Percentiles rank a stretch among this genome's conserved stretches.
These are phyloP conservation scores for Coemansia sp. DNA, from an alignment of 192 early-diverging fungal genomes.

Conservation along the genomic window DNA sequence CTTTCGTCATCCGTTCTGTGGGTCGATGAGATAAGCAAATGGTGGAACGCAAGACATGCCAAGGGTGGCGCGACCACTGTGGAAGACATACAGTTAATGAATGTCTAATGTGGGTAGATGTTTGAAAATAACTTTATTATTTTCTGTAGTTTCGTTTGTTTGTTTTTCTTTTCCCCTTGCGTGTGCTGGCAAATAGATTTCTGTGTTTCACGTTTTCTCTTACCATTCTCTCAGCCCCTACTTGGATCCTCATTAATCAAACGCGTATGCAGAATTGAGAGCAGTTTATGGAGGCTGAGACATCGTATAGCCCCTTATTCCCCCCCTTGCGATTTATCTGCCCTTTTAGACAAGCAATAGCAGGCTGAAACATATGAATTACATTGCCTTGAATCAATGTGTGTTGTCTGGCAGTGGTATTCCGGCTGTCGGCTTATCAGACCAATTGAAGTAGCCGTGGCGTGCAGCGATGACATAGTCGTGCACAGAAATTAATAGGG, in stretches of 20 bases:
- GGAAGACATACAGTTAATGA: slow-evolving; percentile 48
- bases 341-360: neutral
- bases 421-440: neutral
- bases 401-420: neutral
- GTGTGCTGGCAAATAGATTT: slow-evolving; percentile 1
- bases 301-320: neutral
- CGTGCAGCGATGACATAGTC: slow-evolving; percentile 2
- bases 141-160: slow-evolving; percentile 1
- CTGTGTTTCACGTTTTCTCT: neutral
- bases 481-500: slow-evolving; percentile 9
- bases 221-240: neutral
- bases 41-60: slow-evolving; percentile 37
- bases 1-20: slow-evolving; percentile 78
- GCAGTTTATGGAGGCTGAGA: neutral
- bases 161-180: slow-evolving; percentile 3
- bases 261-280: neutral
- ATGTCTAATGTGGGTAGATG: slow-evolving; percentile 18
- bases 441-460: neutral
- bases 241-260: neutral
- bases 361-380: neutral
- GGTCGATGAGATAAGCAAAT: slow-evolving; percentile 85
- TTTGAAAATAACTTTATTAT: slow-evolving; percentile 1
- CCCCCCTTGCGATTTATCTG: neutral
- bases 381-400: too few species aligned
- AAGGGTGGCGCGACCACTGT: slow-evolving; percentile 19